Base-by-base conservation (phyloP, 2,329 filamentous ascomycete genomes). In the Mycosphaerella sp. region DNA sequence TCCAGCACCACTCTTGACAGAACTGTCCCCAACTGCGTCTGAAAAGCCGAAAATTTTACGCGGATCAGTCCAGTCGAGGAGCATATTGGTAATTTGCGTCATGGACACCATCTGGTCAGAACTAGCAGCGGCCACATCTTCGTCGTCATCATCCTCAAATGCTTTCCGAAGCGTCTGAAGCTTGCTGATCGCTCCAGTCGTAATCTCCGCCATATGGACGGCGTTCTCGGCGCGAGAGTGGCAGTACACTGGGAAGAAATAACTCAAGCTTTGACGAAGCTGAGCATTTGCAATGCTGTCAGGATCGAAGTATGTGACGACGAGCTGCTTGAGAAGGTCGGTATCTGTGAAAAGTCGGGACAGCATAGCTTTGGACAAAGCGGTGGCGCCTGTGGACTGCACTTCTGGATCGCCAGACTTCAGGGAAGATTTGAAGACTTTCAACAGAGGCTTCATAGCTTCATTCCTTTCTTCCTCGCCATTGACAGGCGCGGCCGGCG, bases 21-120 rank as follows among this genome's bases (percentile, higher is more conserved):
- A 54, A 17, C 53, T 38, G 29, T 53, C 51, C 5, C 59, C 56
- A n/a, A 59, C 59, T 9, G 60, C 57, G 43, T 67, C 64, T 9
- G 62, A 61, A 43, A 66, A 67, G 10, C 64, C 66, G 9, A 83
- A 74, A 6, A 83, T 77, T 70, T 95, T 91, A 47, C 92, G 79
- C 38, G 91, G 90, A 69, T 97, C 92, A 0, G 92, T 97, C 93
- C 92, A 97, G 69, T 97, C 92, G 0, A 91, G 82, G 6, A 97
- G 74, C 65, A 90, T 92, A 2, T 87, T 83, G 1, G 88, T 89
- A 54, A 95, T 87, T 2, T 84, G 81, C 42, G 82, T 80, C 60
- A 95, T 80, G 62, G 65, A 67, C 7, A 92, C 87, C 83, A 95
- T 90, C 31, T 71, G 72, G 26, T 70, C 70, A 60, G 83, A 85